Percentiles rank a stretch among this genome's conserved stretches.
Conservation (phyloP, 2,329 filamentous ascomycete genomes). For the Aspergillus arachidicola region DNA sequence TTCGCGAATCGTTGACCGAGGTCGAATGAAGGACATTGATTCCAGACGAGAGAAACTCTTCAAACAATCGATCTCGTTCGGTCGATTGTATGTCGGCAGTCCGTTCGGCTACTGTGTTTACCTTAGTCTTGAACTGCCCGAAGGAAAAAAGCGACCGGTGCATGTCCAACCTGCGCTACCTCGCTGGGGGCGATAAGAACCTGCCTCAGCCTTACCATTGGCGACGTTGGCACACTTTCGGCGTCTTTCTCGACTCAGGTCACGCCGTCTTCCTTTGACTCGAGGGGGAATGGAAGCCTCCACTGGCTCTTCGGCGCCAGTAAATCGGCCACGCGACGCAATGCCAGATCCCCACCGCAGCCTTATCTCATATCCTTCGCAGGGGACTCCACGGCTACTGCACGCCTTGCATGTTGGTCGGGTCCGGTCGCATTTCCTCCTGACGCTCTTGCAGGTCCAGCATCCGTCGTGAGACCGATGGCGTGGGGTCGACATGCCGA, state of each 20-base stretch:
- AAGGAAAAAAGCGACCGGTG: background rate
- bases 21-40: slow-evolving; percentile 34
- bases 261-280: slow-evolving; percentile 29
- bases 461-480: slow-evolving; percentile 31
- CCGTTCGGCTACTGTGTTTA: background rate
- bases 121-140: background rate
- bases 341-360: slow-evolving; percentile 34
- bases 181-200: background rate
- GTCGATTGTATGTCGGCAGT: background rate
- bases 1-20: slow-evolving; percentile 19
- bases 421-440: slow-evolving; percentile 31
- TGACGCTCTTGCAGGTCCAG: slow-evolving; percentile 35
- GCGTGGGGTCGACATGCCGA: slow-evolving; percentile 31
- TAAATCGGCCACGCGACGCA: slow-evolving; percentile 35
- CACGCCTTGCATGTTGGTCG: slow-evolving; percentile 30
- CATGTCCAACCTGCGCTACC: background rate
- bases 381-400: slow-evolving; percentile 23
- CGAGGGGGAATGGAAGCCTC: slow-evolving; percentile 26
- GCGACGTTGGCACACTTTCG: background rate
- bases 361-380: slow-evolving; percentile 36
- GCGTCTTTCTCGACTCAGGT: slow-evolving; percentile 24
- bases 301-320: slow-evolving; percentile 31
- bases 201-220: background rate
- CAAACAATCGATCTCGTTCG: background rate
- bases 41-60: slow-evolving; percentile 24